Evolutionary conservation across 148 eudicot species (phyloP), one percentile per base, ranked within the genome.

Genomic region (Rhododendron molle): DNA sequence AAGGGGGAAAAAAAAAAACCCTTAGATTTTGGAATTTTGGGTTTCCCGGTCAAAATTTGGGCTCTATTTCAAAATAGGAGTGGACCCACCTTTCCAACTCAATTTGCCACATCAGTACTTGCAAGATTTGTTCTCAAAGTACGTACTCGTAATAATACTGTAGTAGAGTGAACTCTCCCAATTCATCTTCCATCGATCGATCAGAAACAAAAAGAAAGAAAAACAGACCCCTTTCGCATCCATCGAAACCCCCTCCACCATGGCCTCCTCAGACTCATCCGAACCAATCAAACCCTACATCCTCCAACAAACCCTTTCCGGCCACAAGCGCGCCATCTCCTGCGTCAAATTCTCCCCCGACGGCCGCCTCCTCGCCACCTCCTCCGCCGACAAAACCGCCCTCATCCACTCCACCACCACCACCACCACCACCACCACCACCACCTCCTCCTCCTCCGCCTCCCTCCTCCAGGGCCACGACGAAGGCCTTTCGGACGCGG

Each of bases 301-400:
- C 14, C 98, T 94, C 77, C 85, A 82, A 14, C 95, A 94, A 87
- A 95, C 98, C 91, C 95, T 97, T 82, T 81, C 94, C 8, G 93
- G 90, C 87, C 99, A 97, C 93, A 92, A 89, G 50, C 93, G 90
- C 85, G 91, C 98, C 26, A 88, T 97, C 85, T 94, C 99, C 86
- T 20, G 89, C 87, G 91, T 96, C 85, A 96, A 94, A 82, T 96
- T 95, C 95, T 94, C 99, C 89, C 83, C 89, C 79, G 93, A 92
- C 90, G 96, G 95, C 85, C 62, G 36, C 47, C 89, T 95, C 72
- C 92, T 97, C 88, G 98, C 93, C 92, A 81, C 98, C 86, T 80
- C 94, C 87, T 94, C 99, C 87, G 98, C 98, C 87, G 99, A 97
- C 87, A 92, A 92, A 82, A 88, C 98, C 87, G 94, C 92, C 88